These are phyloP conservation scores for Dactylellina cionopaga DNA, from an alignment of 2,329 filamentous ascomycete species.

Conservation along the genomic window DNA sequence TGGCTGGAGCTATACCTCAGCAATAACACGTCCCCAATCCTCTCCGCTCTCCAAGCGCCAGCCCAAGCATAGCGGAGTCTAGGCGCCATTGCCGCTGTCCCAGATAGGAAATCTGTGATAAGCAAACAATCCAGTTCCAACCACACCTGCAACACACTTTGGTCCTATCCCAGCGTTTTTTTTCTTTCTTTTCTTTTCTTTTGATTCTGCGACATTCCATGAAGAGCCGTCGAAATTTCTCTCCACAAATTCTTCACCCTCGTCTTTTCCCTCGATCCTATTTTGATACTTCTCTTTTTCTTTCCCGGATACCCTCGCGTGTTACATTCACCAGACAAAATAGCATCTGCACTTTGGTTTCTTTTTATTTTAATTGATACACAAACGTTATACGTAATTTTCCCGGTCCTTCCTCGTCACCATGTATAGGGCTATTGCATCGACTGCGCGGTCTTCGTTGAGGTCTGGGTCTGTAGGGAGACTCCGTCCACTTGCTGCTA, in stretches of 20 bases:
- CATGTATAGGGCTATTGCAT: conserved; percentile 96
- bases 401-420: conserved; percentile 61
- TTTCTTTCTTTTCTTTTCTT: conserved; percentile 52
- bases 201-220: conserved; percentile 54
- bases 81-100: conserved; percentile 36
- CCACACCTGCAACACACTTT: conserved; percentile 35
- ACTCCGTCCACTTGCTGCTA: conserved; percentile 69
- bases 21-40: no score
- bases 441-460: conserved; percentile 78
- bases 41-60: not conserved
- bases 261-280: conserved; percentile 55
- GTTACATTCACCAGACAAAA: conserved; percentile 33
- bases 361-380: conserved; percentile 19
- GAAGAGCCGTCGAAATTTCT: conserved; percentile 57
- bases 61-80: not conserved
- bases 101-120: conserved; percentile 41
- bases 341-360: conserved; percentile 32
- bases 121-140: conserved; percentile 22
- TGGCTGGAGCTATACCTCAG: no score
- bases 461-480: conserved; percentile 61
- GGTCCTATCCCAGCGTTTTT: not conserved
- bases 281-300: conserved; percentile 57
- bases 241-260: conserved; percentile 59
- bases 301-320: conserved; percentile 42
- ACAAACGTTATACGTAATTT: conserved; percentile 37